Evolutionary conservation across 176 grass and related monocot species (phyloP), one percentile per base, ranked within the genome.

Genomic region (Cenchrus purpureus): DNA sequence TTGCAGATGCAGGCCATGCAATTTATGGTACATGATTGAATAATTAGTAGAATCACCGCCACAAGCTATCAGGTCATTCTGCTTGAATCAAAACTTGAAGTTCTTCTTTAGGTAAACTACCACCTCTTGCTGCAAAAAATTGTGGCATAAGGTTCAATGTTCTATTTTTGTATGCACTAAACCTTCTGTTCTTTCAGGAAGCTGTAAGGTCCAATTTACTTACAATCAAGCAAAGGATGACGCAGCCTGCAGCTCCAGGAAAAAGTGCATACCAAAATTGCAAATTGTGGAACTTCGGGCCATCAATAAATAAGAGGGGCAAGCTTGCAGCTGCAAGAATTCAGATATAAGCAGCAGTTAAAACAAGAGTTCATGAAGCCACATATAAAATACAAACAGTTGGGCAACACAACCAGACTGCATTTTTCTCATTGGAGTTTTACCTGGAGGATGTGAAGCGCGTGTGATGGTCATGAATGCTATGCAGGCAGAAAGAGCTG

Each of bases 141-240:
- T 59, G 17, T 16, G 89, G 11, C 45, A n/a, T 4, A 73, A 43
- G 51, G n/a, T 22, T 90, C 83, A 85, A 71, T 83, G 2, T 64
- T 68, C n/a, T 49, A 57, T 42, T 78, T 34, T 55, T 79, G 3
- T 79, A 48, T 83, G 31, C 28, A 69, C 3, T 77, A 42, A 67
- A 52, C 71, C 4, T 64, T n/a, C 31, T 80, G 25, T 44, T 34
- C 59, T 80, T n/a, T 48, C 32, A 52, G 80, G 63, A 59, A 12
- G 57, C 14, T 67, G 52, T n/a, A 73, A 65, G 34, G 32, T 45
- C 12, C 31, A 45, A 49, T 44, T 61, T 81, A 92, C 93, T 95
- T 90, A 98, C 93, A 84, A 98, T 94, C 88, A 98, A 84, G 75
- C 97, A 95, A 78, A 98, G 97, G 81, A 98, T 8, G 56, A 84